Base-by-base conservation (phyloP, 2,329 filamentous ascomycete species). In the Gnomoniopsis smithogilvyi region DNA sequence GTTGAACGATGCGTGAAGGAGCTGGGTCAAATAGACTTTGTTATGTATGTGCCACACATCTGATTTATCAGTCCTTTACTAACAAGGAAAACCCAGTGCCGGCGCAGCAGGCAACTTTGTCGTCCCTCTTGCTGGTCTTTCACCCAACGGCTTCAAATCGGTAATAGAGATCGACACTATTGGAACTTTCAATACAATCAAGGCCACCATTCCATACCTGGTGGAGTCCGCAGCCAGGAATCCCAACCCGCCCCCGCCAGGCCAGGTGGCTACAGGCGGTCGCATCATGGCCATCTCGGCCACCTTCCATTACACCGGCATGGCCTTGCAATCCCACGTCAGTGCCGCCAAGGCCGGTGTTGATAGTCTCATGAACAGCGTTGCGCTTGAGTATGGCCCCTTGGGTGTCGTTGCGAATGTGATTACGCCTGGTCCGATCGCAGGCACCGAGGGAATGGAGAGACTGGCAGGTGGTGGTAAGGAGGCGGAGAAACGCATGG, bases 31-130 rank as follows among this genome's bases (percentile, higher is more conserved):
- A 93, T 99, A 65, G 95, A 99, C 73, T 97, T 88, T 72, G 90
- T 96, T 59, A 96, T 97, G 91, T 94, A 77, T 69, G 83, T 69
- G n/a, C 3, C 48, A 6, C 15, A 33, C 19, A 22, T 26, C 21
- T 30, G 11, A 30, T 3, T 24, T 53, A 4, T 14, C 33, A 26
- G 21, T n/a, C 19, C 22, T 14, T 15, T 51, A 56, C 38, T 63
- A 33, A 59, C 60, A 38, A 38, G 22, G n/a, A n/a, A 2, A 36
- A 11, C 43, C 2, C 67, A 95, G 90, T 71, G 94, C 94, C 21
- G 95, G 95, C 53, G 95, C 95, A 15, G 95, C 95, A 19, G 95
- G 95, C 60, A 99, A 99, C 74, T 99, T 98, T 74, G 81, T 99
- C 22, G 89, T 92, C 0, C 90, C 94, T 4, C 88, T 98, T 61